Evolutionary conservation across 2,329 filamentous ascomycete genomes (phyloP).

Genomic region (Penicillium crustosum): DNA sequence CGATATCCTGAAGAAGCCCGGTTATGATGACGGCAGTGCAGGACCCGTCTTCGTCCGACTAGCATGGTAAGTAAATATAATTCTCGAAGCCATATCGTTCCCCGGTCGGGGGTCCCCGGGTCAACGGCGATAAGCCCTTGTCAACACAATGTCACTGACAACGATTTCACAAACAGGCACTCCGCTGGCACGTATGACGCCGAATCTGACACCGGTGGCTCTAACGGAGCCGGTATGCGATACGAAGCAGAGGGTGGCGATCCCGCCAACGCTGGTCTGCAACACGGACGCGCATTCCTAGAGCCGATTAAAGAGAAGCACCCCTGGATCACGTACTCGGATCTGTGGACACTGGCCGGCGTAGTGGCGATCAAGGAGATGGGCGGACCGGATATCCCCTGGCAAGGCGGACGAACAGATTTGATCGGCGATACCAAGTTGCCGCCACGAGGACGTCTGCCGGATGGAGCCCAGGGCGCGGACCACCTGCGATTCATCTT

Average conservation of each 20-base stretch:
- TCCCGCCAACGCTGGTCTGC: conserved; percentile 64
- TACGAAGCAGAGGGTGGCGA: conserved; percentile 65
- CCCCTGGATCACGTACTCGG: conserved; percentile 65
- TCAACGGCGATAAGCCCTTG: neutral
- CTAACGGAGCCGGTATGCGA: conserved; percentile 65
- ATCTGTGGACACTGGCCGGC: conserved; percentile 65
- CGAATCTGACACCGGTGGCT: conserved; percentile 61
- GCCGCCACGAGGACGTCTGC: conserved; percentile 58
- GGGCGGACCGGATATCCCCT: conserved; percentile 59
- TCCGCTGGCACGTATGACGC: conserved; percentile 63
- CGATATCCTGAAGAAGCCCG: conserved; percentile 58
- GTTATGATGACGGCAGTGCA: conserved; percentile 64
- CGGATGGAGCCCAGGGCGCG: conserved; percentile 55
- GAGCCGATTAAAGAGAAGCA: conserved; percentile 61
- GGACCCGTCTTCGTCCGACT: conserved; percentile 64
- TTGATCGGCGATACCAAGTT: conserved; percentile 61
- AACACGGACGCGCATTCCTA: conserved; percentile 63
- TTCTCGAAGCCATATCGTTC: neutral
- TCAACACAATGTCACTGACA: conserved; percentile 2
- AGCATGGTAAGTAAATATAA: conserved; percentile 52
- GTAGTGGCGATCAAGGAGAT: conserved; percentile 60
- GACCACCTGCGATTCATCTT: conserved; percentile 59
- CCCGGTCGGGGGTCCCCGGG: conserved; percentile 7
- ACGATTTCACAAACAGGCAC: conserved; percentile 48
- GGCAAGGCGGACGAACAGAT: conserved; percentile 61